Evolutionary conservation across 2,329 filamentous ascomycete genomes (phyloP), one percentile per base, ranked within the genome.

Genomic region (Drechslerella dactyloides): DNA sequence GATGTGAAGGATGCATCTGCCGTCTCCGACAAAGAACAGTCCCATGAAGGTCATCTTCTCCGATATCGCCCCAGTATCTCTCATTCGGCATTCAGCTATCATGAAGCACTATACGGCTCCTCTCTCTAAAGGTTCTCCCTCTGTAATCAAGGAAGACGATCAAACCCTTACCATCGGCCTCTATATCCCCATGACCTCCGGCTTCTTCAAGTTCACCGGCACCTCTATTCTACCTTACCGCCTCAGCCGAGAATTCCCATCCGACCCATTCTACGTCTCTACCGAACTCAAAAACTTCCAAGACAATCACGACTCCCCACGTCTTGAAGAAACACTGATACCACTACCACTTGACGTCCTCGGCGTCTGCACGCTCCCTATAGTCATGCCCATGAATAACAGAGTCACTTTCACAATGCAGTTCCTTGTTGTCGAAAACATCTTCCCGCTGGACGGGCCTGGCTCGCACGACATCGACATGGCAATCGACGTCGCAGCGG

Each of bases 401-500:
- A 59, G 15, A 11, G 30, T 30, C 5, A 58, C 56, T 33, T 70
- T 37, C 21, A 64, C 53, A 2, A 54, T 57, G 17, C 66, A 70
- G 10, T 70, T 70, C 37, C 55, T 70, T 6, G 42, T 70, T n/a
- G 66, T 70, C 10, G 48, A 70, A 21, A 59, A 70, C 50, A 53
- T 54, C 0, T 70, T 54, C 33, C 66, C 66, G 1, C 40, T 70
- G 10, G 35, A 23, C 2, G 54, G 66, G 10, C 5, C 27, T n/a
- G 8, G 1, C 6, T 53, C 59, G 1, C 7, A 64, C 17, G 66
- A 70, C 17, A 42, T 70, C 3, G 66, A 70, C 24, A 58, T 70
- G 30, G 66, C 64, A 10, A 59, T 70, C 24, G 66, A 70, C 52
- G 63, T 70, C 15, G 66, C 63, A n/a, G 58, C 54, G 10, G 59